These are phyloP conservation scores for Colletotrichum liriopes DNA, from an alignment of 2,329 filamentous ascomycete species.

Conservation along the genomic window DNA sequence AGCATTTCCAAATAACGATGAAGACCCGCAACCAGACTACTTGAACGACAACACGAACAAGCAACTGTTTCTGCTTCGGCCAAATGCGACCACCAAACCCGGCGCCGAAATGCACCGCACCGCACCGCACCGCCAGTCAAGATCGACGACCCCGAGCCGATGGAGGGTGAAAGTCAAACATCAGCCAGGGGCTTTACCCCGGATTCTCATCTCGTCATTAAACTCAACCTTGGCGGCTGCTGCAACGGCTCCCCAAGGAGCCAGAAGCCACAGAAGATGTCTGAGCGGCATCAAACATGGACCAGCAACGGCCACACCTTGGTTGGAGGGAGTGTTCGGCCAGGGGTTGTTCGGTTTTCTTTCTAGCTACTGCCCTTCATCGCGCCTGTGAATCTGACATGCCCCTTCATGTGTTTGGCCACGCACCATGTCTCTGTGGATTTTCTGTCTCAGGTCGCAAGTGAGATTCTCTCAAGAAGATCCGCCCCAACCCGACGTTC, in stretches of 20 bases:
- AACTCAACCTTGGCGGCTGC: slow-evolving; percentile 33
- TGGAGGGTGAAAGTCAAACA: slow-evolving; percentile 39
- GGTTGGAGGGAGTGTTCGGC: neutral
- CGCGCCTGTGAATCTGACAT: slow-evolving; percentile 9
- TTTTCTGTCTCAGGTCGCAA: neutral
- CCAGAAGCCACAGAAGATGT: slow-evolving; percentile 17
- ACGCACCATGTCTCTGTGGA: slow-evolving; percentile 45
- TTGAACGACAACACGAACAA: neutral
- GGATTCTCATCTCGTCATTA: slow-evolving; percentile 43
- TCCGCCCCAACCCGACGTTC: slow-evolving; percentile 40
- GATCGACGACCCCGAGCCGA: slow-evolving; percentile 34
- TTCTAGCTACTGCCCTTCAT: neutral
- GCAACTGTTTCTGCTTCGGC: neutral
- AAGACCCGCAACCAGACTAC: neutral
- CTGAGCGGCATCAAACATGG: slow-evolving; percentile 18
- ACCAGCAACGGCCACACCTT: neutral
- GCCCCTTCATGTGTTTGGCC: neutral
- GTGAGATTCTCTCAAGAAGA: slow-evolving; percentile 20
- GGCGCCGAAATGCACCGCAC: slow-evolving; percentile 23
- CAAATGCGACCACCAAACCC: slow-evolving; percentile 9
- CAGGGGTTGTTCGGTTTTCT: neutral
- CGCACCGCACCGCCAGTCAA: slow-evolving; percentile 20
- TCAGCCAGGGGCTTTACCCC: slow-evolving; percentile 40
- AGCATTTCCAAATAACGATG: neutral
- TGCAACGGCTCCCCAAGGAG: slow-evolving; percentile 19